These are phyloP conservation scores for Fomitopsis palustris DNA, from an alignment of 1,284 basidiomycete genomes.

Conservation along the genomic window DNA sequence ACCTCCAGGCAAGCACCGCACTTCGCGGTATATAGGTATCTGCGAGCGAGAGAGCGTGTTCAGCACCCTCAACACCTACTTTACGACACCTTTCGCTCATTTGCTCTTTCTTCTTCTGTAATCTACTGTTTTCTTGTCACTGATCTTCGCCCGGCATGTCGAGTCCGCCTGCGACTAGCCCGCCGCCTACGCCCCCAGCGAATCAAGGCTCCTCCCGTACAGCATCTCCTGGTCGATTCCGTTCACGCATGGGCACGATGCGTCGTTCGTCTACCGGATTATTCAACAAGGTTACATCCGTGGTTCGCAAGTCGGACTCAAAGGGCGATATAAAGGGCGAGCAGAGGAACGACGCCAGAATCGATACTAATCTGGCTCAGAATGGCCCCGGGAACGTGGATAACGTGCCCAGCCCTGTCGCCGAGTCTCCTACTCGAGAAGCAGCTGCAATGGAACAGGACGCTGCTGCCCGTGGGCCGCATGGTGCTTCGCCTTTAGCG, in stretches of 20 bases:
- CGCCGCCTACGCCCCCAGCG: conserved; percentile 7
- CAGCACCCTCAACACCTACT: background rate
- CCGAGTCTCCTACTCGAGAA: conserved; percentile 25
- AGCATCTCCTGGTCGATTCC: conserved; percentile 23
- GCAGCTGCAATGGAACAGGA: conserved; percentile 12
- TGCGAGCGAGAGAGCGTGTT: background rate
- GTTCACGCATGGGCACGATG: conserved; percentile 38
- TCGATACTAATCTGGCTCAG: conserved; percentile 17
- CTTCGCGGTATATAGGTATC: conserved; percentile 22
- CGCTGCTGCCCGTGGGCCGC: background rate
- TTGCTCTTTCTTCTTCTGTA: conserved; percentile 9
- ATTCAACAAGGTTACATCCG: conserved; percentile 31
- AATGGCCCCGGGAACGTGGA: conserved; percentile 8
- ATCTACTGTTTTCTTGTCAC: background rate
- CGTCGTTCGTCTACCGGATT: conserved; percentile 49
- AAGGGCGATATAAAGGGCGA: conserved; percentile 28
- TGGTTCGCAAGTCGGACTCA: conserved; percentile 23
- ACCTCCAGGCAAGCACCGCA: conserved; percentile 22
- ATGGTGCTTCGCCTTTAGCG: conserved; percentile 22
- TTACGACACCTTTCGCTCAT: background rate
- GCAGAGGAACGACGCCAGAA: conserved; percentile 25
- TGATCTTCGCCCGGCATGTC: conserved; percentile 16
- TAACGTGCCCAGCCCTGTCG: conserved; percentile 20
- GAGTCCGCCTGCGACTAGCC: conserved; percentile 14
- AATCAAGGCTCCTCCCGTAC: conserved; percentile 13